Conservation (phyloP, 2,329 filamentous ascomycete species). For the Colletotrichum ledebouriae region DNA sequence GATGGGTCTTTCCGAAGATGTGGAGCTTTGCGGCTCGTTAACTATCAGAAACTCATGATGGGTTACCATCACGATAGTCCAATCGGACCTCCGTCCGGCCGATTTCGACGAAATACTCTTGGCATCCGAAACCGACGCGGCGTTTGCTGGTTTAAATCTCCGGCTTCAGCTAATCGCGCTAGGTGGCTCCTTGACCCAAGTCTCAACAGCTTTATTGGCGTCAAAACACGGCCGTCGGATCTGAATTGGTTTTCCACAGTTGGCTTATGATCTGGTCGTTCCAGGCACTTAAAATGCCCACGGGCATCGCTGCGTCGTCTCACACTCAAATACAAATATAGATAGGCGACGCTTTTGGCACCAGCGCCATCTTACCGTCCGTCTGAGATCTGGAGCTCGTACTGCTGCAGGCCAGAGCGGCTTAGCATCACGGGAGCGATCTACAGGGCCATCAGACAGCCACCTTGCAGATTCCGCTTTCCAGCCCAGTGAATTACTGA, state of each 20-base stretch:
- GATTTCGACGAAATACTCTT: background rate
- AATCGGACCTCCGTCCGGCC: background rate
- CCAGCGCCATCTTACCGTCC: conserved; percentile 3
- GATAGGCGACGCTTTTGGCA: background rate
- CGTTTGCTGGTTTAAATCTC: conserved; percentile 33
- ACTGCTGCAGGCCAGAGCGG: conserved; percentile 14
- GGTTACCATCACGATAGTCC: background rate
- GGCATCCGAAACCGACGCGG: conserved; percentile 16
- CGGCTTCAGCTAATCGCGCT: conserved; percentile 13
- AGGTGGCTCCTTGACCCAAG: conserved; percentile 10
- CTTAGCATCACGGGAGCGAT: conserved; percentile 33
- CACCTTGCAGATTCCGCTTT: conserved; percentile 32
- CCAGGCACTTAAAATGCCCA: background rate
- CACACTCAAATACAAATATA: conserved; percentile 18
- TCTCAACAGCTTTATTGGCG: conserved; percentile 14
- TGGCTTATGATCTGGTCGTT: background rate
- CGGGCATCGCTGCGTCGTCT: background rate
- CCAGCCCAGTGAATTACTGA: conserved; percentile 8
- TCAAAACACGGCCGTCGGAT: conserved; percentile 20
- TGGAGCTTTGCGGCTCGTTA: background rate
- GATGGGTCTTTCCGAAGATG: background rate
- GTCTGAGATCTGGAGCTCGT: conserved; percentile 16
- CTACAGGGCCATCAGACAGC: conserved; percentile 30
- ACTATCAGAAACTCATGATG: background rate
- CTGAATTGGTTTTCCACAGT: background rate